A percentile compares a stretch with the other conserved stretches of the same genome.
phyloP scores from a whole-genome alignment of 441 rosid genomes.

The Populus hybrid region DNA sequence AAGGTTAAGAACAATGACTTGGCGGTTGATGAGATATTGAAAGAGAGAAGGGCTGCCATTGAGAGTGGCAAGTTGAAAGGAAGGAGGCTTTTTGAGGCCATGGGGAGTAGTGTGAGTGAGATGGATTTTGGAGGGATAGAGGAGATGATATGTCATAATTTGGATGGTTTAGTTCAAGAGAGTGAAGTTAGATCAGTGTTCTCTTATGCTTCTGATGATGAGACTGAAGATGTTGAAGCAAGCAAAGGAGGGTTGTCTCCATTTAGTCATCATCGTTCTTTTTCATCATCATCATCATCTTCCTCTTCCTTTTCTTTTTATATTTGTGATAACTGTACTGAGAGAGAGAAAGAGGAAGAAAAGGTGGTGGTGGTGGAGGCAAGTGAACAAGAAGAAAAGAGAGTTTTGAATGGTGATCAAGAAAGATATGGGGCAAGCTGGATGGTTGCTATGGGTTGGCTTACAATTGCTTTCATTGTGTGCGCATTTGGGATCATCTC shows the following conservation, averaged over 20 bases:
- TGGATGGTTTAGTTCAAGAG: slow-evolving; percentile 22
- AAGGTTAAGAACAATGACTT: slow-evolving; percentile 38
- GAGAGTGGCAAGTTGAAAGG: slow-evolving; percentile 48
- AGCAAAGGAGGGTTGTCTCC: slow-evolving; percentile 5
- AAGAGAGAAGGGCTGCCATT: slow-evolving; percentile 44
- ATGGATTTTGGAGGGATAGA: slow-evolving; percentile 15
- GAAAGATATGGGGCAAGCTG: not conserved
- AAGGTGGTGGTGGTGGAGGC: not conserved
- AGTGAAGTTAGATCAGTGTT: slow-evolving; percentile 28
- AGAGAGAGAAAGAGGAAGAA: slow-evolving; percentile 17
- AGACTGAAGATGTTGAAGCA: slow-evolving; percentile 13
- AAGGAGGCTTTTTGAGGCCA: slow-evolving; percentile 40
- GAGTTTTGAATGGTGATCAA: not conserved
- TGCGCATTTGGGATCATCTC: slow-evolving; percentile 21
- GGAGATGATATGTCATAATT: slow-evolving; percentile 1
- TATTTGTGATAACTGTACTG: slow-evolving; percentile 10
- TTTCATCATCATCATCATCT: not conserved
- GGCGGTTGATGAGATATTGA: slow-evolving; percentile 28
- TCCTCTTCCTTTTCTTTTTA: slow-evolving; percentile 20
- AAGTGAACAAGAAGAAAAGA: slow-evolving; percentile 13
- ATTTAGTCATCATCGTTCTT: slow-evolving; percentile 4
- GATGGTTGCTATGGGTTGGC: slow-evolving; percentile 15
- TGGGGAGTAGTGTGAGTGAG: slow-evolving; percentile 11
- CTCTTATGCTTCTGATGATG: slow-evolving; percentile 31
- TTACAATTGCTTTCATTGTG: slow-evolving; percentile 13